Evolutionary conservation across 345 rosid species (phyloP), one percentile per base, ranked within the genome.

Genomic region (Eucalyptus guilfoylei): DNA sequence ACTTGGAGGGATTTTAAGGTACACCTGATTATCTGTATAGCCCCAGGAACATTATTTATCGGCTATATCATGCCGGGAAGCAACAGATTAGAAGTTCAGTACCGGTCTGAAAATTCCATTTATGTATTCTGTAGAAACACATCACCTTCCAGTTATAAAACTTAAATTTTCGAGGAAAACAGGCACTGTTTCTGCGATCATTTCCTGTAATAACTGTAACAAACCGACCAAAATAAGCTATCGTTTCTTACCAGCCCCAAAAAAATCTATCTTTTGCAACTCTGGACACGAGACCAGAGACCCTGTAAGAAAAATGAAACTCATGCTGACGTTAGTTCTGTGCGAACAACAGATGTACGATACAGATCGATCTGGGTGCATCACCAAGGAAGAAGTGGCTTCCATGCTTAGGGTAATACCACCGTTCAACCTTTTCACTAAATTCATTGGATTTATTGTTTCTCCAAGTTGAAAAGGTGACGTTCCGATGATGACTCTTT

Each of bases 361-460:
- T 14, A 92, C 95, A 7, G 96, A 94, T 86, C 93, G 95, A 88
- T 95, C 96, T 0, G 96, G 97, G 44, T 93, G 95, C 93, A 95
- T 95, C 86, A 94, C 95, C 3, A 94, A 93, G 93, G 96, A 94
- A 90, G 97, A 95, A 92, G 93, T 94, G 62, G 94, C 96, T 86
- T 95, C 97, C 23, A 93, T 95, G 94, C 94, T 94, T 15, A 93
- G 95, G 86, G 96, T 93, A 93, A 92, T n/a, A 1, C 87, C 76
- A 60, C 49, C 42, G 2, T 89, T 55, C 50, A n/a, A 64, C 83
- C 23, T 69, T 86, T 32, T 67, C 80, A 42, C 87, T 49, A 48
- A 62, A 49, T 86, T 47, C 80, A 40, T 8, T 23, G 40, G 45
- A 72, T 37, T 72, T 9, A 21, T 72, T 72, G 87, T 80, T 26